Evolutionary conservation across 164 flowering plant species (phyloP).

Genomic region (Vitis rupestris): DNA sequence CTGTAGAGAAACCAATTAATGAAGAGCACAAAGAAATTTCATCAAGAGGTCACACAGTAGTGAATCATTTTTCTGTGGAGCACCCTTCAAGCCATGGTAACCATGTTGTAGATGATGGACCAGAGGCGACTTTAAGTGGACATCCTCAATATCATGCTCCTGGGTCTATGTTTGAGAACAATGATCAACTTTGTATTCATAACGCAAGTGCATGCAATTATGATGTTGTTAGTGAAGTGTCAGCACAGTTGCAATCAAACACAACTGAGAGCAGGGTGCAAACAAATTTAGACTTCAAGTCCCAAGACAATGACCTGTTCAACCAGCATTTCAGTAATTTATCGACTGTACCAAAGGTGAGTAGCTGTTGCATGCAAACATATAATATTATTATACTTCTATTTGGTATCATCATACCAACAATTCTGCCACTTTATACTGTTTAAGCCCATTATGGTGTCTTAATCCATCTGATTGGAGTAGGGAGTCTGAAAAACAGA

Average conservation of each 20-base stretch:
- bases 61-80: not conserved
- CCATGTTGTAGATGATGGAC: slow-evolving; percentile 6
- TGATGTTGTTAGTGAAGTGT: slow-evolving; percentile 1
- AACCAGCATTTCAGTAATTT: slow-evolving; percentile 42
- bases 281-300: slow-evolving; percentile 9
- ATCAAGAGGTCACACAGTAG: slow-evolving; percentile 4
- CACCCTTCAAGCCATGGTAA: not conserved
- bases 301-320: slow-evolving; percentile 32
- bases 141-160: not conserved
- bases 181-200: slow-evolving; percentile 8
- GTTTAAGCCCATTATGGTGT: no score
- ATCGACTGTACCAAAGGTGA: slow-evolving; percentile 42
- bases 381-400: not conserved
- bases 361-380: slow-evolving; percentile 6
- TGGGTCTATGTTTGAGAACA: not conserved
- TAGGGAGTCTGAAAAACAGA: not conserved
- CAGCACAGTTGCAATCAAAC: slow-evolving; percentile 9
- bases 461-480: no score
- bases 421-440: no score
- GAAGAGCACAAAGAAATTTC: slow-evolving; percentile 8
- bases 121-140: slow-evolving; percentile 4
- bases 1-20: slow-evolving; percentile 9
- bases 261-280: slow-evolving; percentile 12
- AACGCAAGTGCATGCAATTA: slow-evolving; percentile 7
- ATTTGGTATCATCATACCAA: no score